Evolutionary conservation across 2,329 filamentous ascomycete genomes (phyloP).

Genomic region (Trichoderma sp.): DNA sequence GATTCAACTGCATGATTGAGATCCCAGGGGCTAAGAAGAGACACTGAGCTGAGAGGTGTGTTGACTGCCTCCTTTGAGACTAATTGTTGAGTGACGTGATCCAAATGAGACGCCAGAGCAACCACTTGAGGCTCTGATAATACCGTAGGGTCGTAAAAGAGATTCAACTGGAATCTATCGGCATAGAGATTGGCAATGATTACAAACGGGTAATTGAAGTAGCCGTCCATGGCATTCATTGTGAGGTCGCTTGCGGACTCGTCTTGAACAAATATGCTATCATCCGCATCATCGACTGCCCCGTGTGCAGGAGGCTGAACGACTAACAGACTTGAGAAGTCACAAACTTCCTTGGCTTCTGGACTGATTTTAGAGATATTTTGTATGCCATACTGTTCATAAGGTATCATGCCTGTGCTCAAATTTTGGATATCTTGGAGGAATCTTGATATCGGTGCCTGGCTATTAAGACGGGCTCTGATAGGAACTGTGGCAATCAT

Average conservation of each 20-base stretch:
- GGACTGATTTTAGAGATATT: conserved; percentile 25
- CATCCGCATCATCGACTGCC: neutral
- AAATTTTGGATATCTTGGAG: conserved; percentile 22
- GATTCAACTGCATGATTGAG: neutral
- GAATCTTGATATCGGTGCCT: conserved; percentile 8
- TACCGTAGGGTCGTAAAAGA: conserved; percentile 8
- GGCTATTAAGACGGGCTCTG: conserved; percentile 2
- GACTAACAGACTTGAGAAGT: conserved; percentile 27
- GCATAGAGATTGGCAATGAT: neutral
- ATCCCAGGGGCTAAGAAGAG: conserved; percentile 14
- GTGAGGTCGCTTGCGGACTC: neutral
- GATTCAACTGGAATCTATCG: neutral
- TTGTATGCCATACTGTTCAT: conserved; percentile 29
- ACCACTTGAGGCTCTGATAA: neutral
- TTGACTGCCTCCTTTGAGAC: neutral
- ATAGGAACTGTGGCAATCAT: conserved; percentile 21
- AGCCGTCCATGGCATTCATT: conserved; percentile 1
- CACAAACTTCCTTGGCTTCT: conserved; percentile 21
- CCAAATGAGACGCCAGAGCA: neutral
- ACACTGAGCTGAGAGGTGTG: conserved; percentile 3
- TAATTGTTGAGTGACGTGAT: conserved; percentile 8
- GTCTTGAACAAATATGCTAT: neutral
- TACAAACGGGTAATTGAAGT: conserved; percentile 18
- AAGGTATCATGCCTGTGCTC: conserved; percentile 22
- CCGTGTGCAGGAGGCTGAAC: conserved; percentile 14